A percentile compares a stretch with the other conserved stretches of the same genome.
Conservation (phyloP, 2,329 filamentous ascomycete species). For the Ambrosiella beaveri region DNA sequence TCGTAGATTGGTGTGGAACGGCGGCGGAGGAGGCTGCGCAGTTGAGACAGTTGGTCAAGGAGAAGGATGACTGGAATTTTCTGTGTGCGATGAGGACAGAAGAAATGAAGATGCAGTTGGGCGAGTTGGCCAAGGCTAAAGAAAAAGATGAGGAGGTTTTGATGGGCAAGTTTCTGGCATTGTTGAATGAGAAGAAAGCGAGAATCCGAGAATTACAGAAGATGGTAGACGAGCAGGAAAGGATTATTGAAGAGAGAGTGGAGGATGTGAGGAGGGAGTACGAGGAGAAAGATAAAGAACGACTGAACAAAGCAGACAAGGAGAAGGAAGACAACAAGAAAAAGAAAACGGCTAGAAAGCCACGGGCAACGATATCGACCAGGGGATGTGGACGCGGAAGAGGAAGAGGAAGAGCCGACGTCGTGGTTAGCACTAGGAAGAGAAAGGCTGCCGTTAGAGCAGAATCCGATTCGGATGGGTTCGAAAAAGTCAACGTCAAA, state of each 20-base stretch:
- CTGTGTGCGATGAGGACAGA: constrained; percentile 37
- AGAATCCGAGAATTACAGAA: constrained; percentile 59
- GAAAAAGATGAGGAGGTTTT: constrained; percentile 47
- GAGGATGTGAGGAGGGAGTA: neutral
- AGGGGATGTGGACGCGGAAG: constrained; percentile 1
- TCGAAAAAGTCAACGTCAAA: constrained; percentile 30
- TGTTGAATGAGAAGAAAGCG: constrained; percentile 65
- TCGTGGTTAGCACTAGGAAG: constrained; percentile 21
- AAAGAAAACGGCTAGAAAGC: neutral
- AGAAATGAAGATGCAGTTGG: constrained; percentile 44
- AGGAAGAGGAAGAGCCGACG: constrained; percentile 4
- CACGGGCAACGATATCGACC: neutral
- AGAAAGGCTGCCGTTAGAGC: constrained; percentile 31
- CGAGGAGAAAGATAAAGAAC: neutral
- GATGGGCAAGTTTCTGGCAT: constrained; percentile 49
- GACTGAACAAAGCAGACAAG: neutral
- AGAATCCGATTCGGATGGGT: constrained; percentile 23
- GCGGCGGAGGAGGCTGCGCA: constrained; percentile 28
- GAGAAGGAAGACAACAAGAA: neutral
- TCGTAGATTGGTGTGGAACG: constrained; percentile 53
- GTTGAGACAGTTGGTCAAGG: neutral
- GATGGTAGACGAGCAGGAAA: neutral
- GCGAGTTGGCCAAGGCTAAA: constrained; percentile 50
- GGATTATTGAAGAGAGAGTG: neutral
- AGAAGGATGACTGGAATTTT: neutral